Evolutionary conservation across 208 protist genomes (phyloP).

Genomic region (Acanthamoeba culbertsoni): DNA sequence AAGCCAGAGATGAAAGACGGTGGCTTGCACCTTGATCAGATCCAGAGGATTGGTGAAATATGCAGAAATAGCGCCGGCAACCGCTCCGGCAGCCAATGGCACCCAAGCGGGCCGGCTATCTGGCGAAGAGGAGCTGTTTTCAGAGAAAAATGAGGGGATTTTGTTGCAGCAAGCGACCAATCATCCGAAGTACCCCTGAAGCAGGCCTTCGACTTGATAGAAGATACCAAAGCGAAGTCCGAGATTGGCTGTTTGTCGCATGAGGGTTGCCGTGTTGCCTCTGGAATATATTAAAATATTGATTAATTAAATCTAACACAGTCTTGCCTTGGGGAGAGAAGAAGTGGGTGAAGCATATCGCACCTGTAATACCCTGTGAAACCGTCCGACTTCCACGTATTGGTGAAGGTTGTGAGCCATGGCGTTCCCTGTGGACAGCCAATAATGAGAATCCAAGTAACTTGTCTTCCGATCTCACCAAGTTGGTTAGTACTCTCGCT

Average conservation of each 20-base stretch:
- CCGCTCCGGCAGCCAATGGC: background rate
- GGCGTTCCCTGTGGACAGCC: background rate
- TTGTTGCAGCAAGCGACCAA: too few species aligned
- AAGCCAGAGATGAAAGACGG: too few species aligned
- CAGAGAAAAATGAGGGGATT: too few species aligned
- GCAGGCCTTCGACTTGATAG: background rate
- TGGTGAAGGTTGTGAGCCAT: background rate
- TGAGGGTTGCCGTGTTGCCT: background rate
- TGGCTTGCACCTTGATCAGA: background rate
- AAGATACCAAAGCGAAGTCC: slow-evolving; percentile 26
- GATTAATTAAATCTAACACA: background rate
- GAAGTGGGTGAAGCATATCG: background rate
- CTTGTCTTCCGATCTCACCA: too few species aligned
- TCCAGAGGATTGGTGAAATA: slow-evolving; percentile 46
- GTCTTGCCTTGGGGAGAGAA: background rate
- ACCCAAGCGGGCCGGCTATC: background rate
- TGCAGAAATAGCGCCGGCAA: background rate
- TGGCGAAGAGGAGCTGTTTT: background rate
- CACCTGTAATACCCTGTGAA: slow-evolving; percentile 15
- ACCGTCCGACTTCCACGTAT: background rate
- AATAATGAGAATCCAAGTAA: background rate
- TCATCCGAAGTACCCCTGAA: background rate
- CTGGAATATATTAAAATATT: background rate
- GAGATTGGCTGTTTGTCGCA: background rate
- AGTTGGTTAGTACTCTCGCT: background rate